Percentiles rank a stretch among this genome's conserved stretches.
Conservation (phyloP, 768 basidiomycete species). For the Pleurotus ostreatus region DNA sequence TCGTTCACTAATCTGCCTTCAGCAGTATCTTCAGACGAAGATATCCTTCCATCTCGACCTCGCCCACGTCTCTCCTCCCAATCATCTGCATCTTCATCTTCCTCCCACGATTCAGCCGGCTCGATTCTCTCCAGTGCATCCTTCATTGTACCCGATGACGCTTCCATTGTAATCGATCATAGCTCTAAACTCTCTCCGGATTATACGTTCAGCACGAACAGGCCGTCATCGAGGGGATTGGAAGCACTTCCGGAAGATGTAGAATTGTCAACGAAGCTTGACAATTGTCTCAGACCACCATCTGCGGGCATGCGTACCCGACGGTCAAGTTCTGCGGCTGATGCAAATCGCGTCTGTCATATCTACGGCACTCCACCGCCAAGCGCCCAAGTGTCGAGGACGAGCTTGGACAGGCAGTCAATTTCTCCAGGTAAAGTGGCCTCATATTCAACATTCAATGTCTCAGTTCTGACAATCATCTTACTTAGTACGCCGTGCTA, state of each 20-base stretch:
- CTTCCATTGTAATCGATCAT: conserved; percentile 39
- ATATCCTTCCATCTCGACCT: neutral
- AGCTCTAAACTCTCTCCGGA: conserved; percentile 18
- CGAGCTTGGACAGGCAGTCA: conserved; percentile 3
- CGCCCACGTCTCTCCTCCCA: conserved; percentile 4
- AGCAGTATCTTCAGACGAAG: conserved; percentile 1
- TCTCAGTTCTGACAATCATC: neutral
- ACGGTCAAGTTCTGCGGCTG: neutral
- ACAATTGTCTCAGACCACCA: neutral
- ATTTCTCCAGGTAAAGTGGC: neutral
- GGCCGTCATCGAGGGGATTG: conserved; percentile 6
- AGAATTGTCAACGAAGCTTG: neutral
- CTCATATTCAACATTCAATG: neutral
- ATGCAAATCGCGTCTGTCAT: conserved; percentile 3
- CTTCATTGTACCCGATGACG: conserved; percentile 33
- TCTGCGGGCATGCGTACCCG: neutral
- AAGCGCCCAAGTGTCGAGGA: conserved; percentile 1
- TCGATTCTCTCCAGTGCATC: conserved; percentile 21
- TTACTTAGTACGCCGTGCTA: neutral
- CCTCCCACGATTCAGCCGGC: conserved; percentile 16
- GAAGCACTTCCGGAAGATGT: conserved; percentile 15
- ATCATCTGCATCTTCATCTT: conserved; percentile 21
- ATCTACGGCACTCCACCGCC: conserved; percentile 6
- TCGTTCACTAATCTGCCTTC: neutral
- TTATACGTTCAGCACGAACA: neutral